Evolutionary conservation across 2,329 filamentous ascomycete genomes (phyloP), one percentile per base, ranked within the genome.

Genomic region (Aspergillus glaucus): DNA sequence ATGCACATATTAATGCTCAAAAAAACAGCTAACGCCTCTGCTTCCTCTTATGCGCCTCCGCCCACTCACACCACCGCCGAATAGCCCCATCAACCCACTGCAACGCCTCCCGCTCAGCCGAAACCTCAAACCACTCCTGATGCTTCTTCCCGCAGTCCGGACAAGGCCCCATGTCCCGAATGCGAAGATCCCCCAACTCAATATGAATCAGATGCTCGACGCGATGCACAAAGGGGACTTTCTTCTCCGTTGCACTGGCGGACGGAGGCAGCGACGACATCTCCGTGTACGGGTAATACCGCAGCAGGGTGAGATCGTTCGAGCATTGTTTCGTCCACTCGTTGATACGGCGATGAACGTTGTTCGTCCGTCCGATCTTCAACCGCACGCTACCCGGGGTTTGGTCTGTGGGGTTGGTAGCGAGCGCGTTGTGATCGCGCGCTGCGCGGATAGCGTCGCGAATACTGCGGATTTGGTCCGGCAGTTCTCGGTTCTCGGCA

Each of bases 251-350:
- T 58, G 55, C 64, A 43, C 53, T 56, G 49, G 40, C 47, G 32
- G 50, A 57, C 4, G 59, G 50, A 12, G 51, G 55, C 10, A 47
- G 55, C 2, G 56, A 59, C 2, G 58, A 46, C 12, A 47, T 60
- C 26, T 60, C 50, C 1, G 64, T 66, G 66, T 97, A 91, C 0
- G 93, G 93, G 62, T 98, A 98, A 70, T 87, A 97, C 6, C 93
- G 84, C 45, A 97, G 82, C 47, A 98, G 79, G 21, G 88, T 89
- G 24, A 96, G 77, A 53, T 89, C 83, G 65, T 96, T 90, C 1
- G 88, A 89, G 67, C 93, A 98, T 71, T 98, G 93, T 22, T 87
- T 82, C 46, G 85, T 85, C 93, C 93, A 97, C 69, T 97, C 87
- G 61, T 91, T 90, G 72, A 98, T 80, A 12, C 93, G 82, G 5